A percentile compares a stretch with the other conserved stretches of the same genome.
phyloP scores from a whole-genome alignment of 768 basidiomycete genomes.

The Xanthoconium stramineum region DNA sequence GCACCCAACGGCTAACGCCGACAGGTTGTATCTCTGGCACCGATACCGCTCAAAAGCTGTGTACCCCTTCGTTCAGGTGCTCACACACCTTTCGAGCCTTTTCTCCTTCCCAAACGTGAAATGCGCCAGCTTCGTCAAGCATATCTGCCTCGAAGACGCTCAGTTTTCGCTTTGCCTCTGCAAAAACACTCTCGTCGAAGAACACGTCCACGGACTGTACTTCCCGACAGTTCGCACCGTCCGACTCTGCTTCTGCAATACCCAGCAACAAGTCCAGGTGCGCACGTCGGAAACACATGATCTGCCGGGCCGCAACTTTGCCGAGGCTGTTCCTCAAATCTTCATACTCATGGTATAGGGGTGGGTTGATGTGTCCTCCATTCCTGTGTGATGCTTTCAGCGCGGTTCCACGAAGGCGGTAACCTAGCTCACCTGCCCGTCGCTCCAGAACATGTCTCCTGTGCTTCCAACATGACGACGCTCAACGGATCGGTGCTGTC shows the following conservation, averaged over 20 bases:
- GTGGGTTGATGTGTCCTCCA: slow-evolving; percentile 50
- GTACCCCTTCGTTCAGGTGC: not conserved
- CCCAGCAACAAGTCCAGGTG: slow-evolving; percentile 33
- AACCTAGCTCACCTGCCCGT: slow-evolving; percentile 42
- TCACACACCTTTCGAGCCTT: slow-evolving; percentile 35
- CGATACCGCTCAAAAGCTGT: not conserved
- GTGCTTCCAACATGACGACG: slow-evolving; percentile 60
- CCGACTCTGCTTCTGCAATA: slow-evolving; percentile 30
- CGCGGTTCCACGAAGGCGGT: not conserved
- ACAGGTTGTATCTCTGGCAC: slow-evolving; percentile 48
- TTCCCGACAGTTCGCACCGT: slow-evolving; percentile 28
- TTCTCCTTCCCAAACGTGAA: slow-evolving; percentile 28
- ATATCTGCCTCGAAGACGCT: slow-evolving; percentile 46
- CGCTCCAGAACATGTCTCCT: slow-evolving; percentile 54
- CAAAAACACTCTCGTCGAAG: slow-evolving; percentile 31
- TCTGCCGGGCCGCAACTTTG: slow-evolving; percentile 34
- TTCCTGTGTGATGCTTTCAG: slow-evolving; percentile 32
- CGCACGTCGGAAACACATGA: slow-evolving; percentile 39
- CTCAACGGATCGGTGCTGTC: slow-evolving; percentile 18
- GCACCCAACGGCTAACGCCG: slow-evolving; percentile 44
- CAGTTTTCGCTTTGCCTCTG: slow-evolving; percentile 43
- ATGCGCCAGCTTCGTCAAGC: slow-evolving; percentile 42
- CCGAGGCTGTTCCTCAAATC: slow-evolving; percentile 39
- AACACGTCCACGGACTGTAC: slow-evolving; percentile 35
- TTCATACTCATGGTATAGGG: slow-evolving; percentile 45